Evolutionary conservation across 2,329 filamentous ascomycete genomes (phyloP), one percentile per base, ranked within the genome.

Genomic region (Curvularia eragrostidis): DNA sequence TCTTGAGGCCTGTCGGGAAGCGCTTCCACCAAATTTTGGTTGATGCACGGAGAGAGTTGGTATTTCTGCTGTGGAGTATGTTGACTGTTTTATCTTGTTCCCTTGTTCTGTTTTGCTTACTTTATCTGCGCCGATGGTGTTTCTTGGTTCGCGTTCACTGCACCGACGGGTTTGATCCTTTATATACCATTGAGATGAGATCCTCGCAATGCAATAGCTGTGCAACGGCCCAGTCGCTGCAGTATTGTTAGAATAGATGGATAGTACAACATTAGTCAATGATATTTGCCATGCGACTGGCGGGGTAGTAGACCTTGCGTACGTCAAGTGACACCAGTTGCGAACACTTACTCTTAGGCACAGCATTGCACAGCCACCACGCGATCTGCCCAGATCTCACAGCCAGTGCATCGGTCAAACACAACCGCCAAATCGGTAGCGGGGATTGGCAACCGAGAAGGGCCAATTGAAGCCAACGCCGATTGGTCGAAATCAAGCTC

Each of bases 1-100:
- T 53, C 49, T 28, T 41, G 41, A 36, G 42, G 49, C 23, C 53
- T 57, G n/a, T 34, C 34, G 0, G 54, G 49, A 36, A 57, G 49
- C 13, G 19, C 3, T 19, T 48, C 49, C 36, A 53, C 49, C 3
- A 34, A 13, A 15, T 53, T 57, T 21, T 53, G 42, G 49, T 57
- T 49, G 42, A 53, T 49, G 21, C 34, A 57, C 13, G 48, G 26
- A n/a, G n/a, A n/a, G n/a, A n/a, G n/a, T n/a, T n/a, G n/a, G n/a
- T n/a, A n/a, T n/a, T n/a, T n/a, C n/a, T n/a, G n/a, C n/a, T n/a
- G n/a, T n/a, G n/a, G n/a, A n/a, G n/a, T n/a, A n/a, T n/a, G n/a
- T n/a, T n/a, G n/a, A n/a, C n/a, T n/a, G n/a, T n/a, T n/a, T n/a
- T n/a, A n/a, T n/a, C n/a, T n/a, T n/a, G n/a, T n/a, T n/a, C n/a